Evolutionary conservation across 116 monocot species (phyloP), one percentile per base, ranked within the genome.

Genomic region (Trichopus zeylanicus): DNA sequence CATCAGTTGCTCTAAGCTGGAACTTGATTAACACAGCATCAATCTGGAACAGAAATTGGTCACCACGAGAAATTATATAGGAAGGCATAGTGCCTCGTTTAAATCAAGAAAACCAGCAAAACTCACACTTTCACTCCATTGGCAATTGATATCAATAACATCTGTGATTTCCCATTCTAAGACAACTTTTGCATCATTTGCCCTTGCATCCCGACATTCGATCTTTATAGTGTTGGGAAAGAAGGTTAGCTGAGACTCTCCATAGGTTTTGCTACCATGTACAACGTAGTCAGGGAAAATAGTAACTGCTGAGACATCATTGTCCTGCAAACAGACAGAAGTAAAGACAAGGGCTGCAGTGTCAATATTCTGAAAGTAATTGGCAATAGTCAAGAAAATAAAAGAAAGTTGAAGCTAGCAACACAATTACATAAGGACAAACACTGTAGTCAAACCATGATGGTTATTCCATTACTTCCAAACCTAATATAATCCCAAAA

Each of bases 111-210:
- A 46, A 64, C 6, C 20, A 28, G 30, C n/a, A 52, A 31, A 29
- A 61, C 78, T 52, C 61, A 78, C 84, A 75, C 64, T 75, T 69
- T 57, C 46, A 38, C 61, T 66, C 71, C 78, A 78, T 24, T 64
- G 42, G 52, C 75, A 69, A 62, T 53, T 38, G 33, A 78, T 75
- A 57, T n/a, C 47, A 54, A 61, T 52, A 4, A 84, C 57, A 61
- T 79, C 63, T 57, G 64, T 35, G 18, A 72, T 62, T 42, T 16
- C 34, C 64, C 75, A 79, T 57, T 84, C 65, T n/a, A 47, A 32
- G 52, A 37, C 13, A 33, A 67, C 42, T 35, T 53, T 56, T 33
- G 68, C 57, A 62, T 75, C 71, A 58, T 27, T 34, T 58, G 30
- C 65, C 32, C 37, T 55, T 10, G 38, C 32, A 66, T 70, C 69